A percentile compares a stretch with the other conserved stretches of the same genome.
These are phyloP conservation scores for Benincasa hispida DNA, from an alignment of 306 rosid genomes.

Conservation along the genomic window DNA sequence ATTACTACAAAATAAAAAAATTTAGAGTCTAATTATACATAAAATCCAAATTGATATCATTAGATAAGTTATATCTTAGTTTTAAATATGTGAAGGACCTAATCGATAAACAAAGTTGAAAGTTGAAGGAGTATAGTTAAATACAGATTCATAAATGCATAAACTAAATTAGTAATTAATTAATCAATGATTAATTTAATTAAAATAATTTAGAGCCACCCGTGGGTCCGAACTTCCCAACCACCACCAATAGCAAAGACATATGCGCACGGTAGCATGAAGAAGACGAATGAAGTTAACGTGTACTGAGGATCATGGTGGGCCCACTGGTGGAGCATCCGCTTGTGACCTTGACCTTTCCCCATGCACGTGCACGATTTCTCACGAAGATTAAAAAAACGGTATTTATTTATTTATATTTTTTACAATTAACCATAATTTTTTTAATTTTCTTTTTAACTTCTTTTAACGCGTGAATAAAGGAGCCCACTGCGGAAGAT, in stretches of 20 bases:
- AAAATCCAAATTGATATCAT: no score
- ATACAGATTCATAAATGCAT: no score
- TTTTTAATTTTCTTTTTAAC: neutral
- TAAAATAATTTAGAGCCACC: neutral
- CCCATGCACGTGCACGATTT: slow-evolving; percentile 8
- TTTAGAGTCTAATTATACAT: no score
- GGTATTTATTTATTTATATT: neutral
- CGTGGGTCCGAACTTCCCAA: neutral
- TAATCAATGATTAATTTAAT: no score
- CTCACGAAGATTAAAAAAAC: neutral
- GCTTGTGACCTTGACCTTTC: neutral
- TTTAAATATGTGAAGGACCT: no score
- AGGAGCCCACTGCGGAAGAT: slow-evolving; percentile 2
- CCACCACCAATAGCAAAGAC: neutral
- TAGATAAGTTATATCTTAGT: no score
- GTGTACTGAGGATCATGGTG: neutral
- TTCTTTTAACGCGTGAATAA: slow-evolving; percentile 13
- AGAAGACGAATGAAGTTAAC: neutral
- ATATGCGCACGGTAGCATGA: neutral
- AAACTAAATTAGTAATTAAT: no score
- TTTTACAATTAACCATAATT: neutral
- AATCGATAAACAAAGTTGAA: no score
- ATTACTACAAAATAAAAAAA: no score
- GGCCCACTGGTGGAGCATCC: neutral
- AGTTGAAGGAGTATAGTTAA: no score